Evolutionary conservation across 176 grass and related monocot genomes (phyloP), one percentile per base, ranked within the genome.

Genomic region (Eleusine indica): DNA sequence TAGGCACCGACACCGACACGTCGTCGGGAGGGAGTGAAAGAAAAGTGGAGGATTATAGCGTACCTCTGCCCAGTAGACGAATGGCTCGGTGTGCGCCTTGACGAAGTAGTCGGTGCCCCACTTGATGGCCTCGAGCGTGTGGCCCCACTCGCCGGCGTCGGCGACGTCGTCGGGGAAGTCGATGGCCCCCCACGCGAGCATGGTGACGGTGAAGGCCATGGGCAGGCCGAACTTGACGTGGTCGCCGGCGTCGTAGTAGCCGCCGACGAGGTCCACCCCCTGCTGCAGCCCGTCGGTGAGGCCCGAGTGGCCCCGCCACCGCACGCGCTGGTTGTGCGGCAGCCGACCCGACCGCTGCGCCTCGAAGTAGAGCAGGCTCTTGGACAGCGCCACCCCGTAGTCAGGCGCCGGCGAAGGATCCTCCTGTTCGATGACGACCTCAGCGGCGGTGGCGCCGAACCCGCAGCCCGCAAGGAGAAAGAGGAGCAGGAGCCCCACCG

Each of bases 41-140:
- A 13, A 0, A 30, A 0, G 3, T 0, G 7, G 30, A 29, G 43
- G 38, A 25, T 25, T 25, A 25, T 25, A 25, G 25, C 25, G 25
- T 89, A 85, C 94, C 94, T 97, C 94, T 19, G 94, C 94, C 94
- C 94, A 97, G 88, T 94, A 90, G 74, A 97, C 89, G 88, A 81
- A 67, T 0, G 94, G 94, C 68, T 94, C 81, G 35, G 94, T 97
- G 80, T 97, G 94, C 68, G 94, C 94, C 86, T 97, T 97, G 89
- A 97, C 78, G 85, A 97, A 97, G 89, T 94, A 97, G 88, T 97
- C 94, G 21, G 94, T 94, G 68, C 94, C 94, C 94, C 94, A 97
- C 75, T 97, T 97, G 87, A 97, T 97, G 21, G 94, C 94, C 85
- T 97, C 89, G n/a, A 94, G 84, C 41, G 84, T 30, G 90, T 94